phyloP scores from a whole-genome alignment of 1,284 basidiomycete genomes.

The Ustilago loliicola region DNA sequence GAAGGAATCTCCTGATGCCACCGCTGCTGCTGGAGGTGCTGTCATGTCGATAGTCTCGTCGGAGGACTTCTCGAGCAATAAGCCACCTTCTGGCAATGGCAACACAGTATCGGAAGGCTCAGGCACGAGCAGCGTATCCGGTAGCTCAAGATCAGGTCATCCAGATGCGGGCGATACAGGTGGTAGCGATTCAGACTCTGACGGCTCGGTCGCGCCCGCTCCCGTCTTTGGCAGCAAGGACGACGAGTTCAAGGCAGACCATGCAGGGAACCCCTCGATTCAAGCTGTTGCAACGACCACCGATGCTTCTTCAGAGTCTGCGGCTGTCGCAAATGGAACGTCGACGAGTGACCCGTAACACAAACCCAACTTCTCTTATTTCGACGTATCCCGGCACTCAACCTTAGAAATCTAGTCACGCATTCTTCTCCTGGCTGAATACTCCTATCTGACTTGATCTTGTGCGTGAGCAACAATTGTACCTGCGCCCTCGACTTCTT shows the following conservation, averaged over 20 bases:
- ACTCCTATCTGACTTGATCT: background rate
- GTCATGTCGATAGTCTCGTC: background rate
- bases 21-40: background rate
- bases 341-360: background rate
- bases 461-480: too few relatives aligned
- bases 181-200: slow-evolving; percentile 38
- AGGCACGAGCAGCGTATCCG: slow-evolving; percentile 35
- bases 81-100: background rate
- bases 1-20: slow-evolving; percentile 10
- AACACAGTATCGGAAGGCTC: slow-evolving; percentile 23
- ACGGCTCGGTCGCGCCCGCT: slow-evolving; percentile 16
- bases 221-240: background rate
- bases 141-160: slow-evolving; percentile 30
- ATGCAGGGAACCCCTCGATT: background rate
- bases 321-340: background rate
- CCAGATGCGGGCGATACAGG: slow-evolving; percentile 28
- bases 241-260: background rate
- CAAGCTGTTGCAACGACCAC: background rate
- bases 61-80: slow-evolving; percentile 2
- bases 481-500: too few relatives aligned
- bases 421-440: background rate
- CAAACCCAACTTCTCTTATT: background rate
- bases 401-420: background rate
- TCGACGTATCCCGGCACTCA: background rate
- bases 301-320: background rate